A percentile compares a stretch with the other conserved stretches of the same genome.
Conservation (phyloP, 192 early-diverging fungal genomes). For the Endogone sp. region DNA sequence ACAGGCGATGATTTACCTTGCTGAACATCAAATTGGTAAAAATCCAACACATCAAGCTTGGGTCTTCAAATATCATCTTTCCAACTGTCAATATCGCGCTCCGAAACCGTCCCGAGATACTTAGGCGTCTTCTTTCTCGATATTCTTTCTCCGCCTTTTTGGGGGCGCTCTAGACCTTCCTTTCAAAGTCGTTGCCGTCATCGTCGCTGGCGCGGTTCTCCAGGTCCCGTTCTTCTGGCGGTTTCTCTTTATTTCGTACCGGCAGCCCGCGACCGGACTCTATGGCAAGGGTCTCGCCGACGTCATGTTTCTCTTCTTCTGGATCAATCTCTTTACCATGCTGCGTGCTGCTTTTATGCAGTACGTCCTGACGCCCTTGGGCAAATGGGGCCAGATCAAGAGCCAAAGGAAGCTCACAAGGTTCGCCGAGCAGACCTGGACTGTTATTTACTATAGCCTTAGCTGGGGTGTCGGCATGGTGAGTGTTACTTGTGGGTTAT, state of each 20-base stretch:
- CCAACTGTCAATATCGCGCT: neutral
- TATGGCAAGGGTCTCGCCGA: slow-evolving; percentile 59
- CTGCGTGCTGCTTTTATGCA: slow-evolving; percentile 51
- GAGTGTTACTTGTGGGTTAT: slow-evolving; percentile 24
- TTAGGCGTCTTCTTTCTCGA: neutral
- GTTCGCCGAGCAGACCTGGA: slow-evolving; percentile 73
- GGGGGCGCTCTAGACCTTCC: slow-evolving; percentile 37
- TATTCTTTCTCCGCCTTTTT: neutral
- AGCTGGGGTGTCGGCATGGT: slow-evolving; percentile 56
- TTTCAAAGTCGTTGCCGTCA: slow-evolving; percentile 24
- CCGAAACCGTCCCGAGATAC: neutral
- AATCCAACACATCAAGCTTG: too few relatives aligned
- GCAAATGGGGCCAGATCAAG: slow-evolving; percentile 15
- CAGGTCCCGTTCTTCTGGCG: slow-evolving; percentile 23
- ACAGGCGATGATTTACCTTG: slow-evolving; percentile 14
- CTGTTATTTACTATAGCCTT: slow-evolving; percentile 61
- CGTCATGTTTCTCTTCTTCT: slow-evolving; percentile 59
- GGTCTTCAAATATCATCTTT: too few relatives aligned
- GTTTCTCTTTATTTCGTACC: slow-evolving; percentile 26
- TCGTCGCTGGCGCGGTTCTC: slow-evolving; percentile 30
- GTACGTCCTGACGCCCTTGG: slow-evolving; percentile 42
- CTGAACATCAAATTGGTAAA: slow-evolving; percentile 38
- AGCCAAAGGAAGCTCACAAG: slow-evolving; percentile 39
- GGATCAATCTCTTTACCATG: slow-evolving; percentile 60
- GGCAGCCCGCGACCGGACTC: slow-evolving; percentile 17